A percentile compares a stretch with the other conserved stretches of the same genome.
Evolutionary conservation across 2,329 filamentous ascomycete genomes (phyloP).

Genomic region (Delphinella strobiligena): DNA sequence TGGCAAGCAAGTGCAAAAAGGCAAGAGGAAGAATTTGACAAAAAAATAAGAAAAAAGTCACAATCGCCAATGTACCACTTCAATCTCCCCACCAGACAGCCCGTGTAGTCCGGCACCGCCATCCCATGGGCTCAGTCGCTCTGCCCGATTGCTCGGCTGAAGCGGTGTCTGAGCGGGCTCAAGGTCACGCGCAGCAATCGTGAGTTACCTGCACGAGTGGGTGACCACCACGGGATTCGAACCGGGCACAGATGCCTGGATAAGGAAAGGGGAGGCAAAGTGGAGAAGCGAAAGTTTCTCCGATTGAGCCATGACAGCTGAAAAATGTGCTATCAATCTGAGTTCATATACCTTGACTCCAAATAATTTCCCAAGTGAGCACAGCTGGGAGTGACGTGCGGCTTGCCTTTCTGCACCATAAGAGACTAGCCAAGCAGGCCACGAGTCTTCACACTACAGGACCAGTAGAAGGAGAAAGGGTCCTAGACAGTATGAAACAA

Average conservation of each 20-base stretch:
- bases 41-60: constrained; percentile 27
- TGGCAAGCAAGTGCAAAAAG: no score
- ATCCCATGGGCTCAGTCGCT: constrained; percentile 41
- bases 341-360: no score
- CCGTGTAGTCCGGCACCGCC: constrained; percentile 43
- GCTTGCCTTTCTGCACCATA: no score
- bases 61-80: constrained; percentile 17
- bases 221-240: constrained; percentile 42
- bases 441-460: no score
- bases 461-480: no score
- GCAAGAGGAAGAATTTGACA: constrained; percentile 1
- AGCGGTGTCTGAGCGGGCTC: constrained; percentile 41
- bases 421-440: no score
- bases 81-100: constrained; percentile 19
- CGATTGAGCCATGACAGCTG: constrained; percentile 24
- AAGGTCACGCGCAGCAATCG: constrained; percentile 39
- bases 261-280: constrained; percentile 13
- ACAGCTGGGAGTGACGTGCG: no score
- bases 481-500: no score
- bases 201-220: constrained; percentile 44
- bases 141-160: constrained; percentile 50
- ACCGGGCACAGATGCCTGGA: constrained; percentile 35
- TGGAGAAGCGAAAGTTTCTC: constrained; percentile 15
- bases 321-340: no score
- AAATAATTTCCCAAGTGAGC: no score